Percentiles rank a stretch among this genome's conserved stretches.
These are phyloP conservation scores for Trametes versicolor DNA, from an alignment of 1,284 basidiomycete species.

Conservation along the genomic window DNA sequence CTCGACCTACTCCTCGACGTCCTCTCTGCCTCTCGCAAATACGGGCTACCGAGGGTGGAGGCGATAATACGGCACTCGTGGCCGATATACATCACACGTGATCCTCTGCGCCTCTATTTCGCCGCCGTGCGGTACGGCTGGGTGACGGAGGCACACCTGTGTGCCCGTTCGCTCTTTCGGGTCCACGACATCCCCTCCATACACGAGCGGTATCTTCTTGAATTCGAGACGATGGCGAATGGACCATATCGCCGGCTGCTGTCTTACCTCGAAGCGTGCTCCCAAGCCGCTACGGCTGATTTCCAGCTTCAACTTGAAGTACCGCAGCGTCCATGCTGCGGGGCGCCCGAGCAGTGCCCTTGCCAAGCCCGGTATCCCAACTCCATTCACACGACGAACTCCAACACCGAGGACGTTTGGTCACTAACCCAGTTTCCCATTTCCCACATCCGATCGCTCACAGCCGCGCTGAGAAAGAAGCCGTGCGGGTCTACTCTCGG, in stretches of 20 bases:
- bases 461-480: too few relatives aligned
- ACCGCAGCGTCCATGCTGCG: too few relatives aligned
- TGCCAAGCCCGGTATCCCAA: not conserved
- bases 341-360: not conserved
- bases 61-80: conserved; percentile 3
- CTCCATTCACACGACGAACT: too few relatives aligned
- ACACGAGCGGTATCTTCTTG: conserved; percentile 2
- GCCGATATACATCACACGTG: conserved; percentile 35
- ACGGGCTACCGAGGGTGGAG: too few relatives aligned
- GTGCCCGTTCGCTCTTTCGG: conserved; percentile 10
- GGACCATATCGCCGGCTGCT: conserved; percentile 20
- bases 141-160: conserved; percentile 7
- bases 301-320: too few relatives aligned
- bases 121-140: conserved; percentile 17
- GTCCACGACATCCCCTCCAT: not conserved
- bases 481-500: too few relatives aligned
- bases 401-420: too few relatives aligned
- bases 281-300: not conserved
- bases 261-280: conserved; percentile 11
- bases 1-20: too few relatives aligned
- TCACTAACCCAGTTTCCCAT: too few relatives aligned
- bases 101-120: conserved; percentile 20
- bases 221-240: conserved; percentile 12
- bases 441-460: too few relatives aligned
- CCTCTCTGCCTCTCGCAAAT: too few relatives aligned